Conservation (phyloP, 75 land plant species). For the Gnetum montanum region DNA sequence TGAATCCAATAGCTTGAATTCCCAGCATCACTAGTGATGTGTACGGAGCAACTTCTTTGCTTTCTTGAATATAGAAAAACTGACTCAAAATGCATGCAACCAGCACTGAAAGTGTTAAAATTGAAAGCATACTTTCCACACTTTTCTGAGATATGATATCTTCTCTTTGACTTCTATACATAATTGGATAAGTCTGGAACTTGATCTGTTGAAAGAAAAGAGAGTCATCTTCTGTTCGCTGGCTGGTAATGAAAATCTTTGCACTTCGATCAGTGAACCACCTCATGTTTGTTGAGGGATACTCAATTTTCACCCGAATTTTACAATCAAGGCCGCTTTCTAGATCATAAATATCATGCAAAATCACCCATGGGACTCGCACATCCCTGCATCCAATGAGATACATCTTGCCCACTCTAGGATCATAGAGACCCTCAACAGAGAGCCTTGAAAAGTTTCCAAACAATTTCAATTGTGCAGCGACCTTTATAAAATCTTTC, state of each 20-base stretch:
- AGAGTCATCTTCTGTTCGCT: conserved; percentile 37
- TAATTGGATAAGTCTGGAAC: conserved; percentile 48
- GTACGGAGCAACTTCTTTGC: conserved; percentile 38
- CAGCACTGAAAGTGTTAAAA: conserved; percentile 39
- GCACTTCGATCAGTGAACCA: conserved; percentile 57
- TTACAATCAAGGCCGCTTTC: conserved; percentile 58
- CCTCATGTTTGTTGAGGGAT: conserved; percentile 52
- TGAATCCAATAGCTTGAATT: conserved; percentile 60
- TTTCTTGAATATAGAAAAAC: conserved; percentile 28
- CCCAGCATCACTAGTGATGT: conserved; percentile 63
- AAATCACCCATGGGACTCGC: conserved; percentile 19
- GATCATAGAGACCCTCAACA: conserved; percentile 63
- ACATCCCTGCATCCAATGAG: conserved; percentile 58
- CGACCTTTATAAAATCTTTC: conserved; percentile 35
- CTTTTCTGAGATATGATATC: conserved; percentile 50
- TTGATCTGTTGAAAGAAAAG: conserved; percentile 32
- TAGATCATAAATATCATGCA: conserved; percentile 35
- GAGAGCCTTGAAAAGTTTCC: conserved; percentile 25
- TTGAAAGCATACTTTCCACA: conserved; percentile 40
- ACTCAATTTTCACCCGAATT: conserved; percentile 39
- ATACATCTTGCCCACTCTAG: conserved; percentile 43
- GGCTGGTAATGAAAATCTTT: conserved; percentile 37
- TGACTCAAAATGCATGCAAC: conserved; percentile 46
- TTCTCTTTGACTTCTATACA: conserved; percentile 44
- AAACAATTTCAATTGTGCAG: conserved; percentile 30